Evolutionary conservation across 345 rosid species (phyloP).

Genomic region (Citrus hindsii): DNA sequence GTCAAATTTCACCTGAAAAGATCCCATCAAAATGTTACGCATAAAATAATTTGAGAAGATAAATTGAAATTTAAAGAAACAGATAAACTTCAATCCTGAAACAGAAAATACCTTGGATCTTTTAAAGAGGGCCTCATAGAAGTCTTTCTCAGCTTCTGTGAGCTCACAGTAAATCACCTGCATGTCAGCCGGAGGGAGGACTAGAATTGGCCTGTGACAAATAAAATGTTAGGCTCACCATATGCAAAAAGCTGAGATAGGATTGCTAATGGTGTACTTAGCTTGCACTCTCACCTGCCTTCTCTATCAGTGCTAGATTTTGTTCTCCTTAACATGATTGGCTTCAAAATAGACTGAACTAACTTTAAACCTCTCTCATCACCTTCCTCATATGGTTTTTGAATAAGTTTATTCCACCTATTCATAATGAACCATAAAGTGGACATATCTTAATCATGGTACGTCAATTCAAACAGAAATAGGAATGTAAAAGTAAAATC

Average conservation of each 20-base stretch:
- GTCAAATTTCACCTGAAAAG: slow-evolving; percentile 88
- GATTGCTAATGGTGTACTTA: slow-evolving; percentile 1
- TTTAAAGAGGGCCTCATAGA: slow-evolving; percentile 91
- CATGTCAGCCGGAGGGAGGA: slow-evolving; percentile 85
- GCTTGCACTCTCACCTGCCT: slow-evolving; percentile 55
- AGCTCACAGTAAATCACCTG: slow-evolving; percentile 87
- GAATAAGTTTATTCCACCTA: slow-evolving; percentile 98
- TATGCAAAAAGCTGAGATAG: not conserved
- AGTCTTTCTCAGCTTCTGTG: slow-evolving; percentile 82
- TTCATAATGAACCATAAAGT: slow-evolving; percentile 13
- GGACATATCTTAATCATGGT: not conserved
- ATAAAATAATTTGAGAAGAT: slow-evolving; percentile 13
- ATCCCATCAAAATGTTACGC: slow-evolving; percentile 22
- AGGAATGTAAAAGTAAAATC: not conserved
- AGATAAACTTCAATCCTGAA: slow-evolving; percentile 15
- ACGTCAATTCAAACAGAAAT: not conserved
- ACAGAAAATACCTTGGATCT: slow-evolving; percentile 70
- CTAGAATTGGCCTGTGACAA: slow-evolving; percentile 78
- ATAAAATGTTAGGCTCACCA: slow-evolving; percentile 13
- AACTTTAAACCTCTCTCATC: slow-evolving; percentile 92
- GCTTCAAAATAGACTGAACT: slow-evolving; percentile 86
- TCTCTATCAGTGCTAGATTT: slow-evolving; percentile 81
- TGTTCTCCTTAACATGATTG: slow-evolving; percentile 97
- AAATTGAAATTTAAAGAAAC: slow-evolving; percentile 3
- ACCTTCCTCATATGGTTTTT: slow-evolving; percentile 95